These are phyloP conservation scores for Kandelia obovata DNA, from an alignment of 345 rosid genomes.

Conservation along the genomic window DNA sequence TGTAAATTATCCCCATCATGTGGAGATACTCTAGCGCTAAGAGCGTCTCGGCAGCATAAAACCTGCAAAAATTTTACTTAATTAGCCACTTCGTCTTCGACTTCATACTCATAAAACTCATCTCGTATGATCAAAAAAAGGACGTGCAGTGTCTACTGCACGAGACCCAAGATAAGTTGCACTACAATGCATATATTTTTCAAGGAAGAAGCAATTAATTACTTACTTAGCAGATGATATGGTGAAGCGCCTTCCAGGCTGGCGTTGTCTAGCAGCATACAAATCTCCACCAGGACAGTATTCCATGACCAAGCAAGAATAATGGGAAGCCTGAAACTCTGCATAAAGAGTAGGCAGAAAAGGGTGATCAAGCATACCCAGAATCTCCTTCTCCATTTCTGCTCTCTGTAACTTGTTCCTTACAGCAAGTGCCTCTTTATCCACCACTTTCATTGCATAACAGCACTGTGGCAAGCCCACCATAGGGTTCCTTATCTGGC, in stretches of 20 bases:
- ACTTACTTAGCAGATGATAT: constrained; percentile 75
- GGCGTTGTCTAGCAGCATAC: constrained; percentile 74
- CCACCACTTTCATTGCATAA: constrained; percentile 96
- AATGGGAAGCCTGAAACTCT: constrained; percentile 84
- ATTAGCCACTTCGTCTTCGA: not conserved
- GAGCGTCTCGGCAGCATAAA: constrained; percentile 28
- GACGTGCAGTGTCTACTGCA: too few species aligned
- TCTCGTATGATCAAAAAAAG: not conserved
- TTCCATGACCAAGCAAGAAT: constrained; percentile 92
- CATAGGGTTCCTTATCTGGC: constrained; percentile 70
- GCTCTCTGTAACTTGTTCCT: constrained; percentile 83
- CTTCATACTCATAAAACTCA: not conserved
- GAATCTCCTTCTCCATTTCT: constrained; percentile 84
- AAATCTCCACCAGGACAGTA: constrained; percentile 89
- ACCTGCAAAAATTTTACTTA: constrained; percentile 13
- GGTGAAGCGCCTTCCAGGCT: constrained; percentile 57
- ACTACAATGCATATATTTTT: too few species aligned
- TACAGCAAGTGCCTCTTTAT: constrained; percentile 79
- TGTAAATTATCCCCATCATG: constrained; percentile 38
- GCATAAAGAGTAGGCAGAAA: constrained; percentile 87
- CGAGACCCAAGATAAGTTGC: too few species aligned
- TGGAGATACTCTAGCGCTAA: constrained; percentile 34
- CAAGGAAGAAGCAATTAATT: too few species aligned
- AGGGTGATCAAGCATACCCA: constrained; percentile 86
- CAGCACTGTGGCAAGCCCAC: constrained; percentile 52